Evolutionary conservation across 176 grass and related monocot species (phyloP).

Genomic region (maize (Zea mays)): DNA sequence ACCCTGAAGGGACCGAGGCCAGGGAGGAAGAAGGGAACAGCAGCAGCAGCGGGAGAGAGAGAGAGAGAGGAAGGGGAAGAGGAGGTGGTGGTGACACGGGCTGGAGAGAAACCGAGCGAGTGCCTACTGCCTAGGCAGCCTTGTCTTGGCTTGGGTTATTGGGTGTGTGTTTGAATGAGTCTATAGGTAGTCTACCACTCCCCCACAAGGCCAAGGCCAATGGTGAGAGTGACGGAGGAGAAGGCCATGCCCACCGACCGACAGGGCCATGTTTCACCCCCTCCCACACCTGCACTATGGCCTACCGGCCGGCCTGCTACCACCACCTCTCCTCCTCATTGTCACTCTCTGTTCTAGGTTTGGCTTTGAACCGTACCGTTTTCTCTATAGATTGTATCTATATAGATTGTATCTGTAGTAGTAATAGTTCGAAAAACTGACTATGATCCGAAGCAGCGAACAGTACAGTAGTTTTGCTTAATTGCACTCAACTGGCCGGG

Average conservation of each 20-base stretch:
- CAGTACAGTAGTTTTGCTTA: conserved; percentile 10
- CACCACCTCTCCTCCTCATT: neutral
- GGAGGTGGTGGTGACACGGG: no score
- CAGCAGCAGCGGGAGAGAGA: neutral
- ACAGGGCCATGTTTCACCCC: conserved; percentile 70
- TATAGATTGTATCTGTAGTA: no score
- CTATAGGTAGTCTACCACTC: conserved; percentile 7
- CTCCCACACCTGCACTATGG: conserved; percentile 49
- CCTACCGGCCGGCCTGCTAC: conserved; percentile 14
- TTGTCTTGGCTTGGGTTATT: neutral
- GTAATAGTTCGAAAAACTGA: no score
- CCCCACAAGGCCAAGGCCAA: neutral
- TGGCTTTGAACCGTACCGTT: no score
- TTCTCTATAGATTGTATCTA: no score
- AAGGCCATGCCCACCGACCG: conserved; percentile 55
- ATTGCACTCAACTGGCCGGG: conserved; percentile 11
- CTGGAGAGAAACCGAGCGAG: no score
- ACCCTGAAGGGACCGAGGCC: neutral
- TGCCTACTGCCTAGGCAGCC: neutral
- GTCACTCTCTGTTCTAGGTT: neutral
- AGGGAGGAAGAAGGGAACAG: neutral
- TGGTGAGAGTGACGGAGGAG: conserved; percentile 31
- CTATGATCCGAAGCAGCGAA: no score
- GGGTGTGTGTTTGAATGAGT: conserved; percentile 30
- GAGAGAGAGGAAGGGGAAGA: neutral